Base-by-base conservation (phyloP, 306 rosid genomes). In the Hippophae tibetana region DNA sequence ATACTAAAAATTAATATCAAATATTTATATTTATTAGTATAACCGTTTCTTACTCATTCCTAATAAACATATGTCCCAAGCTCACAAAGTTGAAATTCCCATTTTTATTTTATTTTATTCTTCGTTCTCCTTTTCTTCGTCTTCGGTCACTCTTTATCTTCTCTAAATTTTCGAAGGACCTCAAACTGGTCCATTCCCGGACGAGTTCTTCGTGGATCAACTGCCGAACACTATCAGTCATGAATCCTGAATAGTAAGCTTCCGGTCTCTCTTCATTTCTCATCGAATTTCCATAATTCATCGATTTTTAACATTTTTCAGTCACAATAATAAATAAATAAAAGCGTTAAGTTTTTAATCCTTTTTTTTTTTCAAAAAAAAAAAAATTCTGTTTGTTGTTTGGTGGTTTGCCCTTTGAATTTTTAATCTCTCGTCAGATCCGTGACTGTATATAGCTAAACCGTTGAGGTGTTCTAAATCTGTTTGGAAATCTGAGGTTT, bases 171-270 rank as follows among this genome's bases (percentile, higher is more conserved):
- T 4, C 38, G 38, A 31, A 31, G 38, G 38, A 31, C 38, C 38
- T 31, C 38, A 31, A 31, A 56, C 72, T 71, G 79, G 79, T 70
- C 72, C 44, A 43, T 51, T 65, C 62, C 76, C 69, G 72, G 69
- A 66, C 76, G 62, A 61, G 27, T 54, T 70, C 62, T 62, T 43
- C 59, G 58, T 10, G 9, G 69, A 65, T 69, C 72, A 43, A 38
- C 72, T 38, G 40, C 67, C 38, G 38, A 31, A 31, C 13, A 7
- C 58, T 56, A 46, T 4, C 56, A 69, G 56, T 57, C 74, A 79
- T 79, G 84, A 76, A 72, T 76, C 84, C 81, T 18, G 84, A 79
- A 64, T 79, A 75, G 84, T 79, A 59, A 72, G 78, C 41, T 62
- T 5, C 69, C 58, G 68, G 50, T 76, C 59, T 65, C 57, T 38